These are phyloP conservation scores for Neurospora tetraspora DNA, from an alignment of 495 filamentous ascomycete species.

Conservation along the genomic window DNA sequence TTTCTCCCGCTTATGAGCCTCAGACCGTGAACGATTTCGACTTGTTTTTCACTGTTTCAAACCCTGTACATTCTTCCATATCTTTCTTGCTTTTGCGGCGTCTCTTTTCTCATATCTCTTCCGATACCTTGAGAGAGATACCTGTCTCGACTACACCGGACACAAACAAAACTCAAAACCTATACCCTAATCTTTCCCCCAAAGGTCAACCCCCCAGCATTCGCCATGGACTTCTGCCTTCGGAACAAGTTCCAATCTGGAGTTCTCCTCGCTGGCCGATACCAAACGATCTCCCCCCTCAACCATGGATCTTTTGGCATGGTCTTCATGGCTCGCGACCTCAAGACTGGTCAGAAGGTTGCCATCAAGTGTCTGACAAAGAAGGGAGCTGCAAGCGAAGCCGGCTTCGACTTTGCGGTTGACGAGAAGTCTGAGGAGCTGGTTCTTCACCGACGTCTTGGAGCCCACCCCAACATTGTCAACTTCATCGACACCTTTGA, in stretches of 20 bases:
- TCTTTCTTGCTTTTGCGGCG: constrained; percentile 13
- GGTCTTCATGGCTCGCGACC: constrained; percentile 88
- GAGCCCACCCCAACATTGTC: constrained; percentile 82
- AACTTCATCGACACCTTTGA: constrained; percentile 88
- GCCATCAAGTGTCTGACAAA: constrained; percentile 94
- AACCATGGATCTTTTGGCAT: constrained; percentile 98
- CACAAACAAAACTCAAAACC: constrained; percentile 1
- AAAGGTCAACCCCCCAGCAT: constrained; percentile 17
- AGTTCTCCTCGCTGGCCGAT: constrained; percentile 72
- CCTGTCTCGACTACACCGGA: constrained; percentile 19
- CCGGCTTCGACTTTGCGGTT: constrained; percentile 46
- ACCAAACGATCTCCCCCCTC: constrained; percentile 81
- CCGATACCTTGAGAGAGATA: constrained; percentile 1
- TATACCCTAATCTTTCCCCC: constrained; percentile 21
- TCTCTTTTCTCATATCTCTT: constrained; percentile 8
- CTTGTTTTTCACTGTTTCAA: constrained; percentile 37
- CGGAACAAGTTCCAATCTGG: constrained; percentile 63
- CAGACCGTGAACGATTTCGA: constrained; percentile 50
- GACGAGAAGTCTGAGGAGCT: constrained; percentile 87
- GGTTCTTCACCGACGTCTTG: constrained; percentile 66
- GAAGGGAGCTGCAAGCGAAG: constrained; percentile 45
- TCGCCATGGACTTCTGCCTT: constrained; percentile 63
- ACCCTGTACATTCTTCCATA: constrained; percentile 33
- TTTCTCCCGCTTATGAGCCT: constrained; percentile 56
- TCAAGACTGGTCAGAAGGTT: constrained; percentile 61